Evolutionary conservation across 2,329 filamentous ascomycete genomes (phyloP).

Genomic region (Mollisiaceae sp.): DNA sequence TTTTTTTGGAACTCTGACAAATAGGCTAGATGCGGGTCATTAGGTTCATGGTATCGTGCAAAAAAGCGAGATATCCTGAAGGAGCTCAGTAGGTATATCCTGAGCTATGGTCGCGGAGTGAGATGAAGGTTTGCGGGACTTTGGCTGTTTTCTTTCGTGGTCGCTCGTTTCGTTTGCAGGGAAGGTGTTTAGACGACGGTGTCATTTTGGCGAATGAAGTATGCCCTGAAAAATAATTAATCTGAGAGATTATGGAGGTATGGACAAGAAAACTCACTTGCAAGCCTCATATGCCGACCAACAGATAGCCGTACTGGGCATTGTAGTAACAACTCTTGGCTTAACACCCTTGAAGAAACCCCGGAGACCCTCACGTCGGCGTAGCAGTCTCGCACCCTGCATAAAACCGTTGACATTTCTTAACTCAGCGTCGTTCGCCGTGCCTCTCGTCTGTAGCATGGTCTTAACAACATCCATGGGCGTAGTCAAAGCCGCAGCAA

Average conservation of each 20-base stretch:
- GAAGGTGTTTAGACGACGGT: slow-evolving; percentile 32
- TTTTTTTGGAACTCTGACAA: slow-evolving; percentile 1
- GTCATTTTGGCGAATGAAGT: slow-evolving; percentile 63
- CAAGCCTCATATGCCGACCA: slow-evolving; percentile 81
- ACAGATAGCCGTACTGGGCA: slow-evolving; percentile 99
- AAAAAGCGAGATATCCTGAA: slow-evolving; percentile 10
- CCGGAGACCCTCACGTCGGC: slow-evolving; percentile 78
- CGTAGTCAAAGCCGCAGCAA: slow-evolving; percentile 92
- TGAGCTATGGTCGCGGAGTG: neutral
- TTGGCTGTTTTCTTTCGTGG: neutral
- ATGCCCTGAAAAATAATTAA: slow-evolving; percentile 53
- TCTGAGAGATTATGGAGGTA: neutral
- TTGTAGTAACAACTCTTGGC: slow-evolving; percentile 91
- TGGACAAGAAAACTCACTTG: slow-evolving; percentile 55
- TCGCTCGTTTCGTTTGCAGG: slow-evolving; percentile 7
- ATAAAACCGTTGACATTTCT: slow-evolving; percentile 43
- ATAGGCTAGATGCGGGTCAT: neutral
- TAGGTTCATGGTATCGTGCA: neutral
- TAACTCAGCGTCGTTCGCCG: slow-evolving; percentile 76
- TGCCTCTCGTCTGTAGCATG: slow-evolving; percentile 89
- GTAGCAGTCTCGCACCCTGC: slow-evolving; percentile 38
- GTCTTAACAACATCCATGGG: slow-evolving; percentile 99
- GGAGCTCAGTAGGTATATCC: neutral
- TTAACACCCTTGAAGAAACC: slow-evolving; percentile 95
- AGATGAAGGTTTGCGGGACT: neutral